phyloP scores from a whole-genome alignment of 768 basidiomycete genomes.

The Crassisporium funariophilum region DNA sequence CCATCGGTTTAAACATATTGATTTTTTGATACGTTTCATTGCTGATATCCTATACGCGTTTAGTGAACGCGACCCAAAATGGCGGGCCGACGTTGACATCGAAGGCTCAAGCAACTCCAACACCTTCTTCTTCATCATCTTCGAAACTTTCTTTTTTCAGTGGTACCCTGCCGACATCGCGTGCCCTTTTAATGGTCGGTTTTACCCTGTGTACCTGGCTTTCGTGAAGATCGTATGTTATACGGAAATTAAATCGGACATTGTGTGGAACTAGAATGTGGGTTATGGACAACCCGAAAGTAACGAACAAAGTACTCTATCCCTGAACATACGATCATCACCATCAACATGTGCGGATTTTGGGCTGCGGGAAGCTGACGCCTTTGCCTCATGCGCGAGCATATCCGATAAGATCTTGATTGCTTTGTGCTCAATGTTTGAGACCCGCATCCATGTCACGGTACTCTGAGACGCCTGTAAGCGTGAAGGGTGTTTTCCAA shows the following conservation, averaged over 20 bases:
- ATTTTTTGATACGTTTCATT: no score
- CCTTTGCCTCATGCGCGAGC: slow-evolving; percentile 8
- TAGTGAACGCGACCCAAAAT: slow-evolving; percentile 27
- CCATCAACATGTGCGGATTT: background rate
- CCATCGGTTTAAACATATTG: slow-evolving; percentile 2
- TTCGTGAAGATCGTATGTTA: background rate
- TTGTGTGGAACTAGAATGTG: slow-evolving; percentile 14
- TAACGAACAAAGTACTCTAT: background rate
- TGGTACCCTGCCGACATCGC: slow-evolving; percentile 10
- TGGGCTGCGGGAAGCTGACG: background rate
- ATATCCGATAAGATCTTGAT: slow-evolving; percentile 6
- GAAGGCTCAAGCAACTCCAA: slow-evolving; percentile 1
- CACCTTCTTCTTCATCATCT: slow-evolving; percentile 3
- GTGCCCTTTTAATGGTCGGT: slow-evolving; percentile 4
- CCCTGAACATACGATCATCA: background rate
- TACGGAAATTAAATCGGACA: slow-evolving; percentile 12
- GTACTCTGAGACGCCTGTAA: slow-evolving; percentile 2
- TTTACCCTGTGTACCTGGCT: slow-evolving; percentile 9
- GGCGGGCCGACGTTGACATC: slow-evolving; percentile 12
- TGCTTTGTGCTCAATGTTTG: slow-evolving; percentile 10
- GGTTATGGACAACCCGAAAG: slow-evolving; percentile 1
- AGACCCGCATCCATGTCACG: slow-evolving; percentile 5
- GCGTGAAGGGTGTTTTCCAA: slow-evolving; percentile 2
- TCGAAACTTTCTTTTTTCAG: slow-evolving; percentile 4
- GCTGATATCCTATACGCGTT: slow-evolving; percentile 5